Evolutionary conservation across 164 flowering plant genomes (phyloP).

Genomic region (Tinospora cordifolia): DNA sequence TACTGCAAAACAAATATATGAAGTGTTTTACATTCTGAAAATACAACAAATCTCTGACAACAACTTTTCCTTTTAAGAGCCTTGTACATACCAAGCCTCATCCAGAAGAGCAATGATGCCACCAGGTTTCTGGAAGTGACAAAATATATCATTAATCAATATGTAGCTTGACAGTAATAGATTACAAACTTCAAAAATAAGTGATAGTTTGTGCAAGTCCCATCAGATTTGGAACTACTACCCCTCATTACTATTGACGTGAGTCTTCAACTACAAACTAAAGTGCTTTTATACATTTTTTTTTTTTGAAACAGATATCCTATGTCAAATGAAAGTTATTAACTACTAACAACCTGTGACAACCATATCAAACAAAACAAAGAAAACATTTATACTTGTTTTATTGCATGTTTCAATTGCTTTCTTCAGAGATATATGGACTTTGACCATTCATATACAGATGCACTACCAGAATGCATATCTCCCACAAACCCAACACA

Average conservation of each 20-base stretch:
- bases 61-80: background rate
- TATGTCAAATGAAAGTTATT: no score
- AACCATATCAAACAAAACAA: no score
- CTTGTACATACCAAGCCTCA: constrained; percentile 84
- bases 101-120: constrained; percentile 94
- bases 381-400: no score
- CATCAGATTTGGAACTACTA: background rate
- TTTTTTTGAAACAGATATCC: background rate
- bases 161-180: background rate
- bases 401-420: background rate
- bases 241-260: background rate
- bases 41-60: constrained; percentile 7
- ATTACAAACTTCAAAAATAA: background rate
- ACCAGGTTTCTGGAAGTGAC: constrained; percentile 81
- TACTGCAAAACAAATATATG: constrained; percentile 44
- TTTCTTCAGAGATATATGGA: background rate
- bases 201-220: background rate
- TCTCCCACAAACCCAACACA: no score
- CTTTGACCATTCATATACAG: background rate
- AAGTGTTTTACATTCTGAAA: constrained; percentile 17
- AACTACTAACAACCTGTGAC: no score
- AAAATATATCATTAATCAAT: background rate
- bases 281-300: background rate
- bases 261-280: background rate
- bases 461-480: no score